Evolutionary conservation across 1,284 basidiomycete genomes (phyloP).

Genomic region (Tranzscheliella williamsii): DNA sequence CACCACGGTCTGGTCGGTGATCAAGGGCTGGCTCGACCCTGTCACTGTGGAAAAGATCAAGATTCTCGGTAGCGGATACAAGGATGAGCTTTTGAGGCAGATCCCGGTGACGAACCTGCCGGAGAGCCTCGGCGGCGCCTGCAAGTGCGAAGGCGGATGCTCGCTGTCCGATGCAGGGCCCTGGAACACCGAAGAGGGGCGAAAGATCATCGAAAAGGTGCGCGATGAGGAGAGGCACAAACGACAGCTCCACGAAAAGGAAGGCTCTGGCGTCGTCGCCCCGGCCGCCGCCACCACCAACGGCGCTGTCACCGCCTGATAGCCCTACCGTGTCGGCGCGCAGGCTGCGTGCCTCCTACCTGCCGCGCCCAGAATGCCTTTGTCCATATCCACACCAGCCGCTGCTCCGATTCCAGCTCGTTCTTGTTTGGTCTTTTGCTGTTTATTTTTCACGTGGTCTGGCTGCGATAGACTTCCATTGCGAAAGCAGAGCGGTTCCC

Average conservation of each 20-base stretch:
- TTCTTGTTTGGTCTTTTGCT: too few species aligned
- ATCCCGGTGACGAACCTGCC: conserved; percentile 84
- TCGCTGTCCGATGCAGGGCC: conserved; percentile 87
- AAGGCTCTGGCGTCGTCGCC: conserved; percentile 5
- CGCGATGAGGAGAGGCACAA: conserved; percentile 41
- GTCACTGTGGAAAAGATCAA: conserved; percentile 81
- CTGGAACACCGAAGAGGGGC: conserved; percentile 70
- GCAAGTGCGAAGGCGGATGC: conserved; percentile 79
- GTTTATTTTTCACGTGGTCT: too few species aligned
- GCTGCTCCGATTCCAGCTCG: too few species aligned
- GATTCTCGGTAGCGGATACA: conserved; percentile 51
- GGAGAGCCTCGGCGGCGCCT: conserved; percentile 79
- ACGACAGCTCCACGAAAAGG: conserved; percentile 18
- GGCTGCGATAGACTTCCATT: too few species aligned
- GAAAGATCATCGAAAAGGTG: conserved; percentile 50
- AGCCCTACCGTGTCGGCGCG: too few species aligned
- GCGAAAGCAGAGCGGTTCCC: too few species aligned
- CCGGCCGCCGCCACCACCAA: conserved; percentile 5
- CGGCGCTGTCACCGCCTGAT: background rate
- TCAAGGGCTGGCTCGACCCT: conserved; percentile 93
- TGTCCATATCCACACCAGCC: too few species aligned
- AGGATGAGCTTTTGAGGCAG: conserved; percentile 51
- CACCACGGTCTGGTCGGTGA: conserved; percentile 81
- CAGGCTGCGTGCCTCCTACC: background rate
- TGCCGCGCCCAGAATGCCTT: too few species aligned